Evolutionary conservation across 2,329 filamentous ascomycete species (phyloP), one percentile per base, ranked within the genome.

Genomic region (Pestalotiopsis fici): DNA sequence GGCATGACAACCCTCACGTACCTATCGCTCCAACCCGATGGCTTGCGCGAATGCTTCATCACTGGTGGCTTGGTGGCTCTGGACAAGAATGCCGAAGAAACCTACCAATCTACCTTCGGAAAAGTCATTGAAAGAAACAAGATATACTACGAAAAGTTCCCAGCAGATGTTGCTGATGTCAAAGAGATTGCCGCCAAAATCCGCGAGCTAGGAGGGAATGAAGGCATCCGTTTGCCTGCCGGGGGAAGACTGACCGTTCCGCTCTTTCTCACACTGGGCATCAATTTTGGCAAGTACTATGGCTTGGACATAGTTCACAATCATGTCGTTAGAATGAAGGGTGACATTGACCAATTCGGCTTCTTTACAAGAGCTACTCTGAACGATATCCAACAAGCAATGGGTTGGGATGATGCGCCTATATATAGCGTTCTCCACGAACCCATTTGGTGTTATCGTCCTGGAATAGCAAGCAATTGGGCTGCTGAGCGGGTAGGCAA

Each of bases 381-480:
- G 3, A 82, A 87, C 3, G 83, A 86, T 0, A 82, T 97, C 27
- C 94, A 97, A 77, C 79, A 84, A 23, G 86, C 87, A 64, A 86
- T 90, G 2, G 83, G 86, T 2, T 94, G 94, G 74, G 94, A 98
- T 74, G 87, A 88, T 54, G 89, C 90, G 71, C 89, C 95, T 66
- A 88, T 98, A 68, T 98, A 98, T 77, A 91, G 93, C 27, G 84
- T 98, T 50, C 82, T 98, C 2, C 95, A 98, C 76, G 95, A 98
- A 79, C 86, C 93, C 7, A 91, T 95, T 72, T 98, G 98, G 83
- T 95, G 92, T 77, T 88, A 92, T 78, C 87, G 88, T 68, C 87
- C 83, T 3, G 83, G 84, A 7, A 77, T 86, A 39, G 84, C 88
- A 9, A 91, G 93, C 2, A 87, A 88, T 66, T 97, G 94, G 94